Conservation (phyloP, 1,284 basidiomycete genomes). For the Uromyces viciae-fabae region DNA sequence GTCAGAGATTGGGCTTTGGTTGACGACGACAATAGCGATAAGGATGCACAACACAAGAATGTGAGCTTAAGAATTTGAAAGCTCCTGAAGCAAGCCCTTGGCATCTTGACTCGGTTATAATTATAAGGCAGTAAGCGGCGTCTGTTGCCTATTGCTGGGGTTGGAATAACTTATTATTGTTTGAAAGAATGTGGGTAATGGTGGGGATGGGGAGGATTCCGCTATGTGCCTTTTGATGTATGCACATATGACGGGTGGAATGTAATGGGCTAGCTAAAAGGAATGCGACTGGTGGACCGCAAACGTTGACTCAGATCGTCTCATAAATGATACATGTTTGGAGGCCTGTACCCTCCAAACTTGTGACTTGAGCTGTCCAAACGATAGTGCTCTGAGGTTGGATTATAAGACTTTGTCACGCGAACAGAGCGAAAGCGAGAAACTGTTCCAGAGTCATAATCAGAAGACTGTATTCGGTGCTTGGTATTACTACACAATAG, state of each 20-base stretch:
- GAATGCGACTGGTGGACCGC: background rate
- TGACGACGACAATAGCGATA: background rate
- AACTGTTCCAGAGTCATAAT: background rate
- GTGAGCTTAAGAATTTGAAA: conserved; percentile 13
- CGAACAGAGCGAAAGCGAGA: background rate
- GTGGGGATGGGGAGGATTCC: background rate
- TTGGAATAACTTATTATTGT: background rate
- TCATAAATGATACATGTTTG: background rate
- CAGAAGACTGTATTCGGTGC: background rate
- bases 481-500: background rate
- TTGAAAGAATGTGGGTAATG: background rate
- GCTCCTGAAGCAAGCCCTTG: background rate
- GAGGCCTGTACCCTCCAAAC: background rate
- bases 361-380: background rate
- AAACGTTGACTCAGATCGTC: background rate
- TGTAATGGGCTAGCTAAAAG: background rate
- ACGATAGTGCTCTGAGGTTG: background rate
- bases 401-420: background rate
- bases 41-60: background rate
- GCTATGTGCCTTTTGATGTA: too few relatives aligned
- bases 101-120: background rate
- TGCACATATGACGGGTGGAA: background rate
- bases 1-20: background rate
- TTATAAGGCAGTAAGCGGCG: background rate
- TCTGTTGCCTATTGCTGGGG: background rate